Base-by-base conservation (phyloP, 495 filamentous ascomycete species). In the Penicillium goetzii region DNA sequence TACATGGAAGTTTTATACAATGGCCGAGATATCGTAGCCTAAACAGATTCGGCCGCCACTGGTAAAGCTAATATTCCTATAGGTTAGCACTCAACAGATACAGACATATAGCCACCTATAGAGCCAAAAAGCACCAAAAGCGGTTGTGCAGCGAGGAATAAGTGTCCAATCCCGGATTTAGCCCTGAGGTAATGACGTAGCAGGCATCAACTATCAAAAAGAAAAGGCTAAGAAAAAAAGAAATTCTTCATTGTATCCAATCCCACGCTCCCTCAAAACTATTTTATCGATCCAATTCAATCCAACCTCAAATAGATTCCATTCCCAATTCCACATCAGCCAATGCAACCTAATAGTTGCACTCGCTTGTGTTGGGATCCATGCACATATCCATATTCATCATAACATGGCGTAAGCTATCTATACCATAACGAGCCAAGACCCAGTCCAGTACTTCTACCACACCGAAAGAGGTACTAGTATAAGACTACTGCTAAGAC, bases 391-490 rank as follows among this genome's bases (percentile, higher is more conserved):
- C 11, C 21, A 26, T 30, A 30, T 23, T 51, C 47, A 51, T 51
- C 12, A 51, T 51, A 51, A 51, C 25, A 28, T 40, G 36, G 23
- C 26, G 25, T 30, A 30, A 51, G 25, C 47, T 51, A 51, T 51
- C 47, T 51, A 51, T 51, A 51, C 25, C 25, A 26, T 26, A 26
- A 26, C 45, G 21, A 30, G 15, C 32, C 30, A 32, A 19, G 7
- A n/a, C 23, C 53, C 12, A 34, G 17, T 6, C 52, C 52, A 21
- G 17, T 30, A 17, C 36, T 17, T 40, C 12, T 4, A 15, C 36
- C 4, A 40, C 2, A 11, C 36, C 33, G 9, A 38, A 38, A 15
- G 14, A 38, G 11, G 14, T 14, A 2, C 8, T 38, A 2, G 15
- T 40, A 40, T 17, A 40, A 17, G 14, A 17, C 36, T 14, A 17